Conservation (phyloP, 768 basidiomycete genomes). For the Suillus alpinus region DNA sequence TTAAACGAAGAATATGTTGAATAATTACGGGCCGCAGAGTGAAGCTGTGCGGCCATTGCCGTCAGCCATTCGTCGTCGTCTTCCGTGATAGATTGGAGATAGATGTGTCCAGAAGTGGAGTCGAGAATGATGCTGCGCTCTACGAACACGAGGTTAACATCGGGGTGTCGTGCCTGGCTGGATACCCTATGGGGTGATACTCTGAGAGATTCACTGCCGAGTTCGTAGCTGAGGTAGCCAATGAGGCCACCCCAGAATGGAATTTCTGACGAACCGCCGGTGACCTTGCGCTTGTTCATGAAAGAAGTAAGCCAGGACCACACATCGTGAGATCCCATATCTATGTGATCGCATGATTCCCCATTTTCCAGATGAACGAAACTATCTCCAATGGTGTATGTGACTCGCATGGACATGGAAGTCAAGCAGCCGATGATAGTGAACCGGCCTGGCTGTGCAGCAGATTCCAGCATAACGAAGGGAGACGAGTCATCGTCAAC, state of each 20-base stretch:
- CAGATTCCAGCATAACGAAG: conserved; percentile 75
- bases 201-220: conserved; percentile 59
- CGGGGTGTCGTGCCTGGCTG: conserved; percentile 49
- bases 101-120: conserved; percentile 41
- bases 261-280: conserved; percentile 46
- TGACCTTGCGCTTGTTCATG: conserved; percentile 52
- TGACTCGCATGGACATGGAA: conserved; percentile 53
- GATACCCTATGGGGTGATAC: conserved; percentile 36
- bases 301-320: conserved; percentile 78
- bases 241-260: conserved; percentile 87
- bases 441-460: conserved; percentile 69
- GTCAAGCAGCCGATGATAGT: conserved; percentile 68
- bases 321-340: conserved; percentile 51
- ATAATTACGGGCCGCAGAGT: conserved; percentile 10
- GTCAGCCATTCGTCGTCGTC: conserved; percentile 62
- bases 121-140: conserved; percentile 78
- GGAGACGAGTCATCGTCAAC: conserved; percentile 55
- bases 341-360: conserved; percentile 32
- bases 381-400: conserved; percentile 50
- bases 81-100: conserved; percentile 64
- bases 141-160: conserved; percentile 74
- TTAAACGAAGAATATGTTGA: conserved; percentile 12
- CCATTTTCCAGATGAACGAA: conserved; percentile 46
- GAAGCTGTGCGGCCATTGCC: conserved; percentile 32
- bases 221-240: conserved; percentile 77